Conservation (phyloP, 176 grass and related monocot species). For the Aegilops sharonensis region DNA sequence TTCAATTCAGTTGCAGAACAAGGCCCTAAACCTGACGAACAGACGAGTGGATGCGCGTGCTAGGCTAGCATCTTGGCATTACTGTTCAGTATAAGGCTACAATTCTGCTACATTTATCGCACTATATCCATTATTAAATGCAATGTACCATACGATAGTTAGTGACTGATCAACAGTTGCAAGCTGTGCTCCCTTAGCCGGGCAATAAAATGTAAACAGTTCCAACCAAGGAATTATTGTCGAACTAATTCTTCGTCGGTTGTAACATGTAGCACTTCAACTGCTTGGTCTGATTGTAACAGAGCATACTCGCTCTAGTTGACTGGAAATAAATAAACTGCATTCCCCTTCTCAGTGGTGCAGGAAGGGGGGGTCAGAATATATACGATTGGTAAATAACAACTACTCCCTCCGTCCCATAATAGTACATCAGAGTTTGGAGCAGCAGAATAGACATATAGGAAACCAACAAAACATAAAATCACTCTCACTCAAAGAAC, state of each 20-base stretch:
- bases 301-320: background rate
- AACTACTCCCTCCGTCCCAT: too few relatives aligned
- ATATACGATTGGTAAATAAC: background rate
- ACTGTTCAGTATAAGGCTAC: background rate
- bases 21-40: conserved; percentile 45
- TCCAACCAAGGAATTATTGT: background rate
- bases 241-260: background rate
- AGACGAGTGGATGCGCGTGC: conserved; percentile 76
- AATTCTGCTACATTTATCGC: background rate
- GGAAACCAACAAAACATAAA: background rate
- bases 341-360: background rate
- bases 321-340: background rate
- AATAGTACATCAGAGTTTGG: background rate
- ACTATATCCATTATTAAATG: background rate
- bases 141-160: background rate
- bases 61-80: conserved; percentile 31
- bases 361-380: background rate
- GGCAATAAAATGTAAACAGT: conserved; percentile 14
- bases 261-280: background rate
- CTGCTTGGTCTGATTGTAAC: background rate
- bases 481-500: background rate
- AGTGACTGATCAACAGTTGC: background rate
- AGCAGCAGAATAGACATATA: background rate
- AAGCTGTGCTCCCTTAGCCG: background rate
- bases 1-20: conserved; percentile 67